phyloP scores from a whole-genome alignment of 306 rosid species.

The Acacia acuminata region DNA sequence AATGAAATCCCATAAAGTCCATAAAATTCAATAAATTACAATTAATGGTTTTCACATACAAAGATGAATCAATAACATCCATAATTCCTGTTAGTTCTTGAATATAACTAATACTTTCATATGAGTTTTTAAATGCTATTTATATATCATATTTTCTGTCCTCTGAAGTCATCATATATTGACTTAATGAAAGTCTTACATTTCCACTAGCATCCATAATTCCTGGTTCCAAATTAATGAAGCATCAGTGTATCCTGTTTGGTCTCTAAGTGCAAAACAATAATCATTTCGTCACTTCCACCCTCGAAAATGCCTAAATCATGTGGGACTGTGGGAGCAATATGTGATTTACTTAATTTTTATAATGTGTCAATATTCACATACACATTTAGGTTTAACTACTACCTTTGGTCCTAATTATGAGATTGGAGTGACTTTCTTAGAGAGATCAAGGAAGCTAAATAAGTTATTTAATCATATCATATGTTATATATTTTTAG shows the following conservation, averaged over 20 bases:
- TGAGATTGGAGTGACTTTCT: too few relatives aligned
- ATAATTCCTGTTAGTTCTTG: not conserved
- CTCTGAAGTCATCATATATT: not conserved
- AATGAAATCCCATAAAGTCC: too few relatives aligned
- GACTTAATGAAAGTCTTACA: not conserved
- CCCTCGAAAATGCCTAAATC: not conserved
- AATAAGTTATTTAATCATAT: too few relatives aligned
- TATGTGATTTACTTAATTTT: not conserved
- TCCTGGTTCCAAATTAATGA: not conserved
- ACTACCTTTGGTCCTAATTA: too few relatives aligned
- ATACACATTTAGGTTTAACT: too few relatives aligned
- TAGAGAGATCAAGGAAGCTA: too few relatives aligned
- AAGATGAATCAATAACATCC: too few relatives aligned
- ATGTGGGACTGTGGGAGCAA: not conserved
- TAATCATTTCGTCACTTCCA: not conserved
- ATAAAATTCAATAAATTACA: too few relatives aligned
- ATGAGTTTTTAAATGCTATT: not conserved
- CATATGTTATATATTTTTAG: too few relatives aligned
- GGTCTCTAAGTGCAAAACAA: not conserved
- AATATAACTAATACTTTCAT: not conserved
- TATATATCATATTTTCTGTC: not conserved
- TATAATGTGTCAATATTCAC: not conserved
- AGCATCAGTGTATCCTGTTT: not conserved
- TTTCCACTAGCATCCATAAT: conserved; percentile 6
- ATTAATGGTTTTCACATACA: too few relatives aligned